Evolutionary conservation across 768 basidiomycete genomes (phyloP).

Genomic region (Tylopilus subfusipes): DNA sequence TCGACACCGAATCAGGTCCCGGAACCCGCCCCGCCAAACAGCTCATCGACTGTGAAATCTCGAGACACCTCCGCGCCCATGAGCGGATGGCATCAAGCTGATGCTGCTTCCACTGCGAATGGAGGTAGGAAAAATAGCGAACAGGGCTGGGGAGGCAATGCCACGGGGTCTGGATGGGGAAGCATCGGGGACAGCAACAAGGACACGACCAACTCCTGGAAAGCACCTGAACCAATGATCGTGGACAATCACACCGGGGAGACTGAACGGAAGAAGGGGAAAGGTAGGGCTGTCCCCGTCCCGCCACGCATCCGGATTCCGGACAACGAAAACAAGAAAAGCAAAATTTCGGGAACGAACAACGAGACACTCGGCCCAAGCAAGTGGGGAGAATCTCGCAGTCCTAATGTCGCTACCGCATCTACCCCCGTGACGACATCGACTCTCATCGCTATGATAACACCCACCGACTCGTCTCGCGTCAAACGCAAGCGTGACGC

Average conservation of each 20-base stretch:
- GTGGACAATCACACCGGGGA: constrained; percentile 3
- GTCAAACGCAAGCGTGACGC: constrained; percentile 27
- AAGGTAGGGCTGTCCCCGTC: constrained; percentile 10
- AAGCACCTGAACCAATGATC: constrained; percentile 7
- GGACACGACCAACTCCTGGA: constrained; percentile 1
- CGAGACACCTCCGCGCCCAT: neutral
- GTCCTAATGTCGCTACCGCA: neutral
- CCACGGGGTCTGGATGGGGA: neutral
- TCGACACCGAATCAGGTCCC: constrained; percentile 4
- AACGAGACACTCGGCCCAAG: constrained; percentile 12
- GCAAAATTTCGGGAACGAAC: constrained; percentile 25
- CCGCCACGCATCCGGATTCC: constrained; percentile 29
- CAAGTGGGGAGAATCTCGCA: constrained; percentile 15
- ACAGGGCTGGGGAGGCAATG: constrained; percentile 7
- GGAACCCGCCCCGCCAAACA: neutral
- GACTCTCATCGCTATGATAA: constrained; percentile 11
- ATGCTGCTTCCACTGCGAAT: neutral
- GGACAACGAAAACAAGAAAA: constrained; percentile 9
- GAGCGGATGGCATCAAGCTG: neutral
- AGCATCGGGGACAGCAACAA: constrained; percentile 1
- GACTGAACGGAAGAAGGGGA: constrained; percentile 5
- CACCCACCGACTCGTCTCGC: constrained; percentile 17
- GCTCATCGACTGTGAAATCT: neutral
- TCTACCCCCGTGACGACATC: constrained; percentile 8
- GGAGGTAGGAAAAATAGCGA: neutral